Evolutionary conservation across 1,284 basidiomycete genomes (phyloP), one percentile per base, ranked within the genome.

Genomic region (Wallemia hederae): DNA sequence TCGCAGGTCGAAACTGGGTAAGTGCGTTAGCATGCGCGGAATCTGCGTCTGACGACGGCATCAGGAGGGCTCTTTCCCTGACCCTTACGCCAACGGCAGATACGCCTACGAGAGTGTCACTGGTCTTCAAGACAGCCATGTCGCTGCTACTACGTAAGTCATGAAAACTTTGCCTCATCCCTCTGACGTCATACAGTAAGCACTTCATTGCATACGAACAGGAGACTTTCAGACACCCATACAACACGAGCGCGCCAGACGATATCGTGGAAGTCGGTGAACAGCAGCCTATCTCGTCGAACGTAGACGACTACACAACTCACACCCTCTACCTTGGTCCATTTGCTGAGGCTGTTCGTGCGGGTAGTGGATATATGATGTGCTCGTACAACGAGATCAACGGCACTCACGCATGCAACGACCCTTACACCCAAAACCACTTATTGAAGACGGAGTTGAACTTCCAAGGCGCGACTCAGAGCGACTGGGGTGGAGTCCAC

Each of bases 321-420:
- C 70, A 71, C 59, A 72, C 72, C 64, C 64, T 72, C 7, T 74
- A 74, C 63, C 65, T 73, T 60, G 68, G 72, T 55, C 67, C 69
- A 33, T 75, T 75, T 62, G 72, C 71, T 0, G 73, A 74, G 61
- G 71, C 72, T 14, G 70, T 75, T 22, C 68, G 72, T 59, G 74
- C 74, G 0, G 74, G 73, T 1, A 67, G 68, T 2, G 70, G 69
- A 1, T 64, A 68, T 7, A 66, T 72, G 61, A 75, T 75, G 74
- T 73, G 72, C 65, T 68, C 63, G 1, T 70, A 70, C 66, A 69
- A 69, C 61, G 25, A 60, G 63, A 72, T 88, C 66, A 89, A 90
- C 69, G 79, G 78, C 29, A 84, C 82, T 0, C 83, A 80, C 62
- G 80, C 84, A 0, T 88, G 85, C 69, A 79, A 85, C 68, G 86